Conservation (phyloP, 1,284 basidiomycete species). For the Ustilago esculenta region DNA sequence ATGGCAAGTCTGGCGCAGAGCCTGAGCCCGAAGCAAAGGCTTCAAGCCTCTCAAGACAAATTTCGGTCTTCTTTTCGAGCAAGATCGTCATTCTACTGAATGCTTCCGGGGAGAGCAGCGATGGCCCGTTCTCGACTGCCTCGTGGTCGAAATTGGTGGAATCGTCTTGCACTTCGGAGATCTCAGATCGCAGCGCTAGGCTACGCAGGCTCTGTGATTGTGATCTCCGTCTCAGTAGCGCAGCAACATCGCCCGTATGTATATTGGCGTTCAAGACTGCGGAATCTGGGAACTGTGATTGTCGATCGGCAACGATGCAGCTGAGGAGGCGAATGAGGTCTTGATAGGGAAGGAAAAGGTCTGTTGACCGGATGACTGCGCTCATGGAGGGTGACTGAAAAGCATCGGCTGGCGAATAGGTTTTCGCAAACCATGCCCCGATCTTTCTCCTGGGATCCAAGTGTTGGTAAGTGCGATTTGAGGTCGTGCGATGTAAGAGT, state of each 20-base stretch:
- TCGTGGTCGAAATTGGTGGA: background rate
- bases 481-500: conserved; percentile 15
- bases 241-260: conserved; percentile 1
- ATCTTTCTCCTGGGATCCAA: conserved; percentile 32
- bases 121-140: background rate
- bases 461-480: conserved; percentile 12
- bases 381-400: background rate
- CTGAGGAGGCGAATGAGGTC: conserved; percentile 15
- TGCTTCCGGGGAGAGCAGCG: conserved; percentile 11
- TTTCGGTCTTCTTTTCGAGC: conserved; percentile 24
- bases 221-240: conserved; percentile 10
- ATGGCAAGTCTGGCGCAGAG: background rate
- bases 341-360: conserved; percentile 7
- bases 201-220: conserved; percentile 18
- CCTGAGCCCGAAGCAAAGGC: background rate
- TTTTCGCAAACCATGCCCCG: conserved; percentile 26
- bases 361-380: background rate
- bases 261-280: too few species aligned
- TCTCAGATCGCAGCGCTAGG: background rate
- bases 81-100: conserved; percentile 13
- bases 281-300: background rate
- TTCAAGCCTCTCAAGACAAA: conserved; percentile 9
- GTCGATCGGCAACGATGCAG: conserved; percentile 13
- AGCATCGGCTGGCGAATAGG: conserved; percentile 15
- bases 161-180: background rate